These are phyloP conservation scores for Lepidopterella palustris DNA, from an alignment of 495 filamentous ascomycete genomes.

Conservation along the genomic window DNA sequence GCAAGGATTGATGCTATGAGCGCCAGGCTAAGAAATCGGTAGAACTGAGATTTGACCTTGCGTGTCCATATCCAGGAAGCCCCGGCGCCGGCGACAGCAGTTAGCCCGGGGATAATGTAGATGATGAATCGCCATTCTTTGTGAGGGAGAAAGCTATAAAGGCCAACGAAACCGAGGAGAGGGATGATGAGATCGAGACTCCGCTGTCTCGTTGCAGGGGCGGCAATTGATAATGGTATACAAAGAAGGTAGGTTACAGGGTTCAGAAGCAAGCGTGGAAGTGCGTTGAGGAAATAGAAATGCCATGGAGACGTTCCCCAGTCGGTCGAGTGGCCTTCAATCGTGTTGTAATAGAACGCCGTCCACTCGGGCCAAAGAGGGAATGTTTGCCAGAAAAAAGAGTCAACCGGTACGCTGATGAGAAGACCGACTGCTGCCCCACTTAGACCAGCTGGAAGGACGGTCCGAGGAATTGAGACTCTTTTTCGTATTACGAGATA, in stretches of 20 bases:
- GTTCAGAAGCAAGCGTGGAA: constrained; percentile 80
- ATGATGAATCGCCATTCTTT: constrained; percentile 97
- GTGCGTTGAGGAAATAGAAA: constrained; percentile 73
- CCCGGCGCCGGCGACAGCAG: constrained; percentile 66
- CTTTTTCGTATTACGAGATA: constrained; percentile 52
- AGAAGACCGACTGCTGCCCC: constrained; percentile 57
- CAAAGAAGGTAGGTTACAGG: constrained; percentile 56
- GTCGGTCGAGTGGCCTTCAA: constrained; percentile 65
- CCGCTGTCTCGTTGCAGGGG: constrained; percentile 43
- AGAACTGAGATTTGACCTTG: constrained; percentile 51
- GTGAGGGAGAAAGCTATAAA: constrained; percentile 84
- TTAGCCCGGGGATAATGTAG: constrained; percentile 75
- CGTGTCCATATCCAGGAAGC: constrained; percentile 69
- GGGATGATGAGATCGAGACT: constrained; percentile 57
- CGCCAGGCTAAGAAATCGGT: constrained; percentile 49
- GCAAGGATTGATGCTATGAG: constrained; percentile 52
- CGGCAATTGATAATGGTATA: constrained; percentile 57
- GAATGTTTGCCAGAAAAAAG: constrained; percentile 78
- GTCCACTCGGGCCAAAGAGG: constrained; percentile 86
- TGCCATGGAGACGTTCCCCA: constrained; percentile 85
- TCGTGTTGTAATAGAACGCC: constrained; percentile 86
- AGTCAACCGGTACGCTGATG: constrained; percentile 69
- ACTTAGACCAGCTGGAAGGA: constrained; percentile 61
- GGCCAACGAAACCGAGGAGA: constrained; percentile 59
- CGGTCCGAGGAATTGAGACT: constrained; percentile 48